phyloP scores from a whole-genome alignment of 768 basidiomycete species.

The Trametes villosa region DNA sequence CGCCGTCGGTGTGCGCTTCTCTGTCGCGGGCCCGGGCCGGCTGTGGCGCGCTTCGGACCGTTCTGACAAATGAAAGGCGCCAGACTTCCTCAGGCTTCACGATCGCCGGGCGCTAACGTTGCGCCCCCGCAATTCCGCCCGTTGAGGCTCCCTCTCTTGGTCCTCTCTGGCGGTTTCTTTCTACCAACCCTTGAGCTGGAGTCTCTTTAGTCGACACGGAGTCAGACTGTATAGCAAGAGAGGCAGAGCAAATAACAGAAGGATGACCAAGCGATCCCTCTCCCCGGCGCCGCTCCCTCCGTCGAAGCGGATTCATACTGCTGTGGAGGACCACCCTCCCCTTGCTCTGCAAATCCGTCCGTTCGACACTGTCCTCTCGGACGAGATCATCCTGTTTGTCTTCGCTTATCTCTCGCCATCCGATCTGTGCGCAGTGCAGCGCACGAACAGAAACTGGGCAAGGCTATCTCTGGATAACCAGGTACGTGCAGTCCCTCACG shows the following conservation, averaged over 20 bases:
- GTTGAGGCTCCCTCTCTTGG: too few relatives aligned
- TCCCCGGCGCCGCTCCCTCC: constrained; percentile 50
- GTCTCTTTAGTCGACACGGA: too few relatives aligned
- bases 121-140: too few relatives aligned
- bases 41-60: too few relatives aligned
- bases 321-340: constrained; percentile 12
- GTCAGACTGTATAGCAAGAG: too few relatives aligned
- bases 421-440: constrained; percentile 70
- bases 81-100: too few relatives aligned
- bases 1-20: too few relatives aligned
- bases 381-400: constrained; percentile 75
- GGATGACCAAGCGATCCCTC: constrained; percentile 34
- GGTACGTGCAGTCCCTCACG: constrained; percentile 40
- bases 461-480: constrained; percentile 71
- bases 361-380: constrained; percentile 66
- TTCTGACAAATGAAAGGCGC: too few relatives aligned
- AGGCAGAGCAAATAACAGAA: too few relatives aligned
- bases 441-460: constrained; percentile 66
- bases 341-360: constrained; percentile 23
- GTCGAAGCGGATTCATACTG: constrained; percentile 56
- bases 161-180: too few relatives aligned
- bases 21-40: too few relatives aligned
- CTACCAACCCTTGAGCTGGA: neutral
- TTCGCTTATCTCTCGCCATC: constrained; percentile 70
- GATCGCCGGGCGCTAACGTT: too few relatives aligned